A percentile compares a stretch with the other conserved stretches of the same genome.
These are phyloP conservation scores for Tolypocladium inflatum DNA, from an alignment of 2,329 filamentous ascomycete genomes.

Conservation along the genomic window DNA sequence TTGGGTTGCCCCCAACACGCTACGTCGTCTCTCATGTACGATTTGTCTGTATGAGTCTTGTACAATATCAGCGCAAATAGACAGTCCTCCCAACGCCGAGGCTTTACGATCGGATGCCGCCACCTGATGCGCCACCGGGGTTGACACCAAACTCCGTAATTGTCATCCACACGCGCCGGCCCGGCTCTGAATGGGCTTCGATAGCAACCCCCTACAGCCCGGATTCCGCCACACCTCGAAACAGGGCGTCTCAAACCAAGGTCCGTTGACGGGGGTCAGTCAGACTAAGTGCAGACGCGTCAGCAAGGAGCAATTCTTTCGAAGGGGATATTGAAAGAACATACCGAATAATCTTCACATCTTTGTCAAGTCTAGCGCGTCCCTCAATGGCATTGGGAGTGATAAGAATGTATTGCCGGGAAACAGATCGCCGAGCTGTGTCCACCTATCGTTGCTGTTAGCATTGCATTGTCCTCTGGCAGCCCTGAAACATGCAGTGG, in stretches of 20 bases:
- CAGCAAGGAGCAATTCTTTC: constrained; percentile 10
- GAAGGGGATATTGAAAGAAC: constrained; percentile 8
- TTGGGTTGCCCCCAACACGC: no score
- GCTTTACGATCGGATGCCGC: neutral
- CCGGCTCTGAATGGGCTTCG: neutral
- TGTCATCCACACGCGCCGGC: neutral
- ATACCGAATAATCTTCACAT: constrained; percentile 72
- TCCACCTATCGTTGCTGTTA: constrained; percentile 50
- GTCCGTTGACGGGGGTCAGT: constrained; percentile 50
- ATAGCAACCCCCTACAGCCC: neutral
- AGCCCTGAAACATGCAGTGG: neutral
- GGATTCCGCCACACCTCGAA: neutral
- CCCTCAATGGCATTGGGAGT: constrained; percentile 78
- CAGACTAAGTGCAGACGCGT: constrained; percentile 29
- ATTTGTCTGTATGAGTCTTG: neutral
- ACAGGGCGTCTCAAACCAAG: constrained; percentile 16
- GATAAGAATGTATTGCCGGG: constrained; percentile 91
- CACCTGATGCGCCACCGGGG: neutral
- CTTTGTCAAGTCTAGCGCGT: constrained; percentile 46
- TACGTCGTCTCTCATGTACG: neutral
- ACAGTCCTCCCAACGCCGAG: neutral
- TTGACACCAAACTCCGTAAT: neutral
- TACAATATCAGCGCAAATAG: constrained; percentile 2
- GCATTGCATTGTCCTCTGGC: neutral
- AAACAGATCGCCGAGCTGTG: constrained; percentile 76